Evolutionary conservation across 345 rosid genomes (phyloP), one percentile per base, ranked within the genome.

Genomic region (Punica granatum): DNA sequence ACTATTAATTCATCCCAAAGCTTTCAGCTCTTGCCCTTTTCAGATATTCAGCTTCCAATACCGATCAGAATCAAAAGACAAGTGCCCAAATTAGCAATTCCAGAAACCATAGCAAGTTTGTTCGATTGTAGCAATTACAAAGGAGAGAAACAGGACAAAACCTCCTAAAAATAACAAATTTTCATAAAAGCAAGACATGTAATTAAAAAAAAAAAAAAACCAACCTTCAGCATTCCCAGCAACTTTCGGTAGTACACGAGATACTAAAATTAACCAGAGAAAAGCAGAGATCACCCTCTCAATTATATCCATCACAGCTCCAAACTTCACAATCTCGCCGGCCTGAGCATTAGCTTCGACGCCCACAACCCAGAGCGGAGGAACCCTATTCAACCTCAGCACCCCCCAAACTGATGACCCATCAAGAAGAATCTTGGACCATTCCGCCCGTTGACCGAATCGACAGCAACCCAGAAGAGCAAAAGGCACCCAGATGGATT

Each of bases 211-310:
- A 19, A 30, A 7, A 62, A 28, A 42, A 19, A 32, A 13, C 69
- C 31, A 39, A 92, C 96, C 98, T 86, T 92, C 98, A 12, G 80
- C 76, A 82, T 92, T 92, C 64, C 86, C 84, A 2, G 84, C 39
- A 44, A 79, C 86, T 71, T 83, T 78, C 64, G 75, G 70, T 68
- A 83, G 69, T 70, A 82, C 75, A 71, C 72, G 76, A 63, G 79
- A 75, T 68, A 82, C 77, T 56, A 84, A 70, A 77, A 84, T 65
- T 31, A 85, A 66, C 74, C 81, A 77, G 25, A 82, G 68, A 67
- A 77, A 74, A 63, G 76, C 72, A 37, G 49, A 70, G 68, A 68
- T 60, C 73, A 79, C 79, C 66, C 79, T 75, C 72, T 56, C 69
- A 46, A 42, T 42, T 6, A 46, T 54, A 37, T 2, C 68, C 73